Percentiles rank a stretch among this genome's conserved stretches.
Evolutionary conservation across 306 rosid genomes (phyloP).

Genomic region (Glycine soja): DNA sequence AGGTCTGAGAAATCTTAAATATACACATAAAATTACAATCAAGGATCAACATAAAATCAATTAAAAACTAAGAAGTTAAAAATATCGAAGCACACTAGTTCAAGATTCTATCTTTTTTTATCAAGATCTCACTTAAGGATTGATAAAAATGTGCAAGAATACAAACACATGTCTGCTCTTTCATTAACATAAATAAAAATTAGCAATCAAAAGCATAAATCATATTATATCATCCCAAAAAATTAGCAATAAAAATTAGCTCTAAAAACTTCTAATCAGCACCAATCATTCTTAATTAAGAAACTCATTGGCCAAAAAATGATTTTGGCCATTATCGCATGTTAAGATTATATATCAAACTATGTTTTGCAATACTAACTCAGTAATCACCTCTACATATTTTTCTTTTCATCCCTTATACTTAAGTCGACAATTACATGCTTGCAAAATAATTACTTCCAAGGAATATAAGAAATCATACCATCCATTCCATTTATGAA

Average conservation of each 20-base stretch:
- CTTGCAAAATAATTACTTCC: conserved; percentile 25
- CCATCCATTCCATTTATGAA: conserved; percentile 13
- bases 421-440: conserved; percentile 13
- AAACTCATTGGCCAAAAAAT: conserved; percentile 7
- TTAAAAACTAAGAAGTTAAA: neutral
- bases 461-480: conserved; percentile 33
- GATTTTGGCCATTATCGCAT: conserved; percentile 7
- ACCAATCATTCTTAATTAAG: neutral
- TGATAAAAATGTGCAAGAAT: neutral
- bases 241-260: no score
- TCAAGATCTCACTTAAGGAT: conserved; percentile 1
- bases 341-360: conserved; percentile 13
- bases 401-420: conserved; percentile 15
- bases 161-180: conserved; percentile 1
- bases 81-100: neutral
- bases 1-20: conserved; percentile 22
- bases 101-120: neutral
- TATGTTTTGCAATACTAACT: neutral
- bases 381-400: conserved; percentile 5
- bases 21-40: conserved; percentile 22
- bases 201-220: conserved; percentile 4
- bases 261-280: neutral
- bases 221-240: neutral
- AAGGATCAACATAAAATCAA: conserved; percentile 9
- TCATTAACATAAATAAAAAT: neutral